These are phyloP conservation scores for Ogataea zsoltii DNA, from an alignment of 805 yeast genomes.

Conservation along the genomic window DNA sequence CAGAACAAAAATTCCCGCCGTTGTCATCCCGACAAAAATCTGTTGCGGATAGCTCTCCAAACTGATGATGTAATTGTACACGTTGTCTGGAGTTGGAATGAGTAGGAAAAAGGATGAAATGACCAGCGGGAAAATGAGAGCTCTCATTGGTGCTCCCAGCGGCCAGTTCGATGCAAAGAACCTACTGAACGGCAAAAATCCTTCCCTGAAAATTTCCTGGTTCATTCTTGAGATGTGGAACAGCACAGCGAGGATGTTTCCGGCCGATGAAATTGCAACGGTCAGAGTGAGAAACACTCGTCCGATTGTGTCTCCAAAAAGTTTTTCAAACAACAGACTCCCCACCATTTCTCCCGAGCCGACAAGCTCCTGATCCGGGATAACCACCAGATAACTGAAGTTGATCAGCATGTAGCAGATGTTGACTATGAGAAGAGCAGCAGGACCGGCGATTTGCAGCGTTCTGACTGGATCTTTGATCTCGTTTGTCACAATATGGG, in stretches of 20 bases:
- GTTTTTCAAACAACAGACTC: slow-evolving; percentile 49
- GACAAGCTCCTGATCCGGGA: slow-evolving; percentile 47
- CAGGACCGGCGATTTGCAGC: slow-evolving; percentile 54
- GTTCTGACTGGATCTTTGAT: slow-evolving; percentile 53
- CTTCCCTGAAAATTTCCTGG: slow-evolving; percentile 59
- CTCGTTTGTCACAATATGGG: slow-evolving; percentile 56
- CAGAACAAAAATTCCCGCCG: slow-evolving; percentile 57
- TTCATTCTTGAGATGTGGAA: slow-evolving; percentile 54
- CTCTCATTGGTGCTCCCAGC: slow-evolving; percentile 50
- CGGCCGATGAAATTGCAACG: slow-evolving; percentile 55
- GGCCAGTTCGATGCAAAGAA: slow-evolving; percentile 58
- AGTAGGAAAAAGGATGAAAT: slow-evolving; percentile 43
- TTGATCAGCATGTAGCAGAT: slow-evolving; percentile 49
- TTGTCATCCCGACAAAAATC: slow-evolving; percentile 50
- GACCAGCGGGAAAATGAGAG: slow-evolving; percentile 43
- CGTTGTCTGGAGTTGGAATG: slow-evolving; percentile 47
- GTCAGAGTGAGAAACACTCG: slow-evolving; percentile 47
- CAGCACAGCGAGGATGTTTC: slow-evolving; percentile 55
- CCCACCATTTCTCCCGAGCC: slow-evolving; percentile 52
- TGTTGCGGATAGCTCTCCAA: slow-evolving; percentile 54
- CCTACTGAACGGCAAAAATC: slow-evolving; percentile 50
- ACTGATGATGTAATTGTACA: slow-evolving; percentile 52
- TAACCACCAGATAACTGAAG: slow-evolving; percentile 50
- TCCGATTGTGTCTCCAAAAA: slow-evolving; percentile 52
- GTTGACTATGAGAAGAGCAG: slow-evolving; percentile 43